Evolutionary conservation across 1,284 basidiomycete genomes (phyloP), one percentile per base, ranked within the genome.

Genomic region (Austroboletus novae-zelandiae): DNA sequence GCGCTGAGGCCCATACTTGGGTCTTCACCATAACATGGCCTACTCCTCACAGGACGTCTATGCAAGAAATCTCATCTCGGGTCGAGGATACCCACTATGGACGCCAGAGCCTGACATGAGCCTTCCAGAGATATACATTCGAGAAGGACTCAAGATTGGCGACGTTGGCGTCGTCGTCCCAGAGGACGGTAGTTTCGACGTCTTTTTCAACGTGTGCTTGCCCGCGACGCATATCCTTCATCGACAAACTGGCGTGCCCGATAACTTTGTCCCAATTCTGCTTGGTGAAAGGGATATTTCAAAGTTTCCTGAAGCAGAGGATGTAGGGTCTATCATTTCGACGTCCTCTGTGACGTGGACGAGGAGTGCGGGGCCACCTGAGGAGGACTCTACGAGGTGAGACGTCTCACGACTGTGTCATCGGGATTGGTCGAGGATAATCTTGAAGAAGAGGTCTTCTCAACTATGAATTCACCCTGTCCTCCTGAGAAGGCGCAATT

Each of bases 151-250:
- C 31, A 52, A 40, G 25, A 65, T 61, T 41, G 60, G 60, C 4
- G 60, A 65, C 15, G 62, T 65, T 11, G 62, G 62, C 20, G 56
- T 63, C 14, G 56, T 64, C 15, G 47, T 60, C 9, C 64, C 61
- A 9, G 46, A 54, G 10, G 49, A 62, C 35, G 71, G 70, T 18
- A 52, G 43, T 4, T 71, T 71, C 25, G 60, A 64, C 27, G 56
- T 63, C 7, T 57, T 72, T 14, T 68, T 71, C 58, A 71, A 70
- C 42, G 56, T 71, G 11, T 64, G 60, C 34, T 43, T 61, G 3
- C 51, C 64, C 11, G 52, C 47, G 35, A 51, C 51, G 39, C 43
- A 60, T 30, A 27, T 42, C 1, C 51, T 62, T 32, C 55, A 61
- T 23, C 23, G 23, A 29, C 40, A 48, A 34, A 43, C 17, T 3